phyloP scores from a whole-genome alignment of 176 grass and related monocot species.

The Pontederia paniculata region DNA sequence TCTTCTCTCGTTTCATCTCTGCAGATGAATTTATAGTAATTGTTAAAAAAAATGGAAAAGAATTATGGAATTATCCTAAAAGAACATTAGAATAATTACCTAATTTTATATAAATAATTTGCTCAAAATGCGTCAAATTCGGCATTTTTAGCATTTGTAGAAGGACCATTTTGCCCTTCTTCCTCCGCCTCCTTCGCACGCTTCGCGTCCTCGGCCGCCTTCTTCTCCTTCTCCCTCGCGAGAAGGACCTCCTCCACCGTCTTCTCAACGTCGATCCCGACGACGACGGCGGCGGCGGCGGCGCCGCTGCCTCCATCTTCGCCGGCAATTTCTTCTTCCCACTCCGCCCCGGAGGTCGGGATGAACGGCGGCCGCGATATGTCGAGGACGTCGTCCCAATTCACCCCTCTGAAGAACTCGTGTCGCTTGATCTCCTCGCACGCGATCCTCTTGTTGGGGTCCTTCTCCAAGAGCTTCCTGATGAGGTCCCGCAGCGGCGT shows the following conservation, averaged over 20 bases:
- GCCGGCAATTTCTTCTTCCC: not conserved
- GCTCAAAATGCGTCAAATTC: no score
- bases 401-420: conserved; percentile 67
- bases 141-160: no score
- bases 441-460: conserved; percentile 59
- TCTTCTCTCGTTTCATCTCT: no score
- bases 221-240: conserved; percentile 14
- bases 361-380: conserved; percentile 82
- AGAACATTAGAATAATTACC: no score
- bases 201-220: not conserved
- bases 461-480: conserved; percentile 69
- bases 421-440: conserved; percentile 53
- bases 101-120: no score
- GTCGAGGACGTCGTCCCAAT: conserved; percentile 60
- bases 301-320: conserved; percentile 8
- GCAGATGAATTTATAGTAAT: no score
- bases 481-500: conserved; percentile 75
- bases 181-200: not conserved
- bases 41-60: no score
- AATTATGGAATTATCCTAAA: no score
- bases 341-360: conserved; percentile 4
- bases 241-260: conserved; percentile 61
- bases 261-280: conserved; percentile 67
- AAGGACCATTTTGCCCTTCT: no score
- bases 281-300: not conserved